Evolutionary conservation across 768 basidiomycete genomes (phyloP).

Genomic region (Phanerodontia chrysosporium): DNA sequence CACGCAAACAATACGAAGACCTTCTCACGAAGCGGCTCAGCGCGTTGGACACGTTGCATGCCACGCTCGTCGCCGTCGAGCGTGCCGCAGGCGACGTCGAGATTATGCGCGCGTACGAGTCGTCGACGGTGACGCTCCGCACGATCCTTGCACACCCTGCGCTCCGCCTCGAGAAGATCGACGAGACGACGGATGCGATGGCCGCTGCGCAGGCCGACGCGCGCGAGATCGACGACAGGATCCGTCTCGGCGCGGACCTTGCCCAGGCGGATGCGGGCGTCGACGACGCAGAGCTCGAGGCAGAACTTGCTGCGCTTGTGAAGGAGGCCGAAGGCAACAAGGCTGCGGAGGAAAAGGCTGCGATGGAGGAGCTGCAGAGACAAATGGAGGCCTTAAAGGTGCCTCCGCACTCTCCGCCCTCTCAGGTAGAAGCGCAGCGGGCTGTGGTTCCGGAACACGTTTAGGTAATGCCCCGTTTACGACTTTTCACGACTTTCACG

Average conservation of each 20-base stretch:
- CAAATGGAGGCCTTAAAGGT: slow-evolving; percentile 5
- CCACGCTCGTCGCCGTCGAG: slow-evolving; percentile 79
- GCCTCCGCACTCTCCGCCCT: slow-evolving; percentile 6
- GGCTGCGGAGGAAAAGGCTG: neutral
- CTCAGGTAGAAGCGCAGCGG: neutral
- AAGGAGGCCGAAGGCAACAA: slow-evolving; percentile 37
- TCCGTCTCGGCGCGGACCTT: slow-evolving; percentile 62
- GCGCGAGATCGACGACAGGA: slow-evolving; percentile 74
- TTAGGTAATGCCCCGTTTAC: neutral
- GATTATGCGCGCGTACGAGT: slow-evolving; percentile 86
- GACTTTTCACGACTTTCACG: neutral
- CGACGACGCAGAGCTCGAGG: slow-evolving; percentile 56
- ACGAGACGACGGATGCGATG: slow-evolving; percentile 84
- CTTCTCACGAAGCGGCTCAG: slow-evolving; percentile 69
- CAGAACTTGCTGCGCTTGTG: slow-evolving; percentile 59
- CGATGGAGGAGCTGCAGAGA: slow-evolving; percentile 9
- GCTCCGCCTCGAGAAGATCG: slow-evolving; percentile 72
- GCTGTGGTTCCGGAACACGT: neutral
- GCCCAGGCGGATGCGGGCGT: slow-evolving; percentile 43
- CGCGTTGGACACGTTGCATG: slow-evolving; percentile 69
- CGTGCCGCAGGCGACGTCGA: slow-evolving; percentile 86
- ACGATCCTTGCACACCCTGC: slow-evolving; percentile 77
- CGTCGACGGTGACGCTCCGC: slow-evolving; percentile 73
- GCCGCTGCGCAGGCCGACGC: slow-evolving; percentile 81
- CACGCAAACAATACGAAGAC: slow-evolving; percentile 78